Conservation (phyloP, 2,329 filamentous ascomycete genomes). For the Stagonosporopsis vannaccii region DNA sequence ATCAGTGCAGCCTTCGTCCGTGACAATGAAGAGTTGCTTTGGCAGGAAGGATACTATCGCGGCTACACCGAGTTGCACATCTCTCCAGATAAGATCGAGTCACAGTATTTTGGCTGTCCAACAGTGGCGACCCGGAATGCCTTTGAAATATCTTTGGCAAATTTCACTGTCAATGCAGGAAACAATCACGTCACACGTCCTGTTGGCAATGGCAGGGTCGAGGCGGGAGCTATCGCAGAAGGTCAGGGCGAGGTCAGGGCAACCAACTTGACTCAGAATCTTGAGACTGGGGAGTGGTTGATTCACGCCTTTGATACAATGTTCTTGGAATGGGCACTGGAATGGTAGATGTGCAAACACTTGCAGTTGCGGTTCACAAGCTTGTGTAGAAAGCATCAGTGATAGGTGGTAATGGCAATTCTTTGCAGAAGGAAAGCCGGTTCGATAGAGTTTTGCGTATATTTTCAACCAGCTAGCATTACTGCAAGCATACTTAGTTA, state of each 20-base stretch:
- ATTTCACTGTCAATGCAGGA: neutral
- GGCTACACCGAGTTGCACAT: conserved; percentile 73
- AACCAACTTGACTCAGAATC: neutral
- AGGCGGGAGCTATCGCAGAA: neutral
- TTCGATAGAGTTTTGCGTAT: no score
- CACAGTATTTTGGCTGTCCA: conserved; percentile 65
- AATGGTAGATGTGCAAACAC: neutral
- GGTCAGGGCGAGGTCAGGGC: neutral
- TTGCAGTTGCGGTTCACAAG: neutral
- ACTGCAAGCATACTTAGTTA: no score
- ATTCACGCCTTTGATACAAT: neutral
- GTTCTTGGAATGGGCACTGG: neutral
- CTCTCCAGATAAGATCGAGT: conserved; percentile 61
- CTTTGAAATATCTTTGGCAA: neutral
- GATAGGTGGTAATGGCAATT: neutral
- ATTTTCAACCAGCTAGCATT: no score
- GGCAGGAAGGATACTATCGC: conserved; percentile 75
- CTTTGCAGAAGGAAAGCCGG: no score
- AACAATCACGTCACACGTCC: neutral
- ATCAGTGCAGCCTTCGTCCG: conserved; percentile 22
- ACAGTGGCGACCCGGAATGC: conserved; percentile 40
- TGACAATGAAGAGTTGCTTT: conserved; percentile 70
- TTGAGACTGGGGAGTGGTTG: neutral
- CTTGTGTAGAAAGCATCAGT: neutral
- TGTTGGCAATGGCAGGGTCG: neutral